These are phyloP conservation scores for Raphanus hybrid DNA, from an alignment of 441 rosid genomes.

Conservation along the genomic window DNA sequence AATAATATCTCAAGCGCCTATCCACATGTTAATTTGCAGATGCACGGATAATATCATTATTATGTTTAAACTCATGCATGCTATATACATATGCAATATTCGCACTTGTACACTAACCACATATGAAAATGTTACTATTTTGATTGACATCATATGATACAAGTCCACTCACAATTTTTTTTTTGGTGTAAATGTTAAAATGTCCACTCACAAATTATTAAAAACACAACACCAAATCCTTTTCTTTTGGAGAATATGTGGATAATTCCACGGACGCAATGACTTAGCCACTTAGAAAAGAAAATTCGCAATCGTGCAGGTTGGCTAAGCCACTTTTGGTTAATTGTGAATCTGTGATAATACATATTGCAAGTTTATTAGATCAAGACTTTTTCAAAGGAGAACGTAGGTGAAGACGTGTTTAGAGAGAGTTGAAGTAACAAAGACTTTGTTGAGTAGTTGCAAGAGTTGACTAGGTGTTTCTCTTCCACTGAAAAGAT, in stretches of 20 bases:
- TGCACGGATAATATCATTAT: constrained; percentile 14
- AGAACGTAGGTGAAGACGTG: constrained; percentile 2
- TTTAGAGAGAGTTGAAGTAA: background rate
- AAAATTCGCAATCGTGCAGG: background rate
- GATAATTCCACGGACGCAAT: background rate
- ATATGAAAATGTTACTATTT: background rate
- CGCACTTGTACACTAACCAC: background rate
- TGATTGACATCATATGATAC: background rate
- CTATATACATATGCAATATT: background rate
- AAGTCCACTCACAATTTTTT: background rate
- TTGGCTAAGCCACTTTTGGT: constrained; percentile 1
- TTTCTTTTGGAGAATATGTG: background rate
- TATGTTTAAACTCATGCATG: constrained; percentile 19
- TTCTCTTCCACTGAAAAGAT: background rate
- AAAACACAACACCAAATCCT: background rate
- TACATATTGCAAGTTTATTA: background rate
- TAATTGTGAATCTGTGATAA: background rate
- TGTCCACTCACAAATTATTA: background rate
- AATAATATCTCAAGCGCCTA: constrained; percentile 30
- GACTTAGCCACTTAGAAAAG: background rate
- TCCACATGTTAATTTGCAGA: constrained; percentile 27
- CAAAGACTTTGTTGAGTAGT: background rate
- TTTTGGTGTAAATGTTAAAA: too few species aligned
- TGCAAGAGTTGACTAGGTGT: background rate
- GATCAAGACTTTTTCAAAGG: background rate